Conservation (phyloP, 2,329 filamentous ascomycete genomes). For the Phaeosphaeria sp. region DNA sequence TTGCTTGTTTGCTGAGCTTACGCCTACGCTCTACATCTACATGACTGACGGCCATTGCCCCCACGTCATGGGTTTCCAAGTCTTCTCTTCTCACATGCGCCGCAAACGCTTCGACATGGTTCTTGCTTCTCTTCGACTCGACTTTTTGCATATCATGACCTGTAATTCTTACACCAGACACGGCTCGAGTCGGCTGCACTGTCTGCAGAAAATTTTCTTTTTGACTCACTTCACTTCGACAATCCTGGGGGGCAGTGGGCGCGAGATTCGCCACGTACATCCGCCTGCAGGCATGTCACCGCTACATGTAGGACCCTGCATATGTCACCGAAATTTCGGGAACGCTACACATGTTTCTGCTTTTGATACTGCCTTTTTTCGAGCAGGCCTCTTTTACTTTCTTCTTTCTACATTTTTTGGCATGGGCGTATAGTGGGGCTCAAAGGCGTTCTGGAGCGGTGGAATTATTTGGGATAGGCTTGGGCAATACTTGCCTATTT, state of each 20-base stretch:
- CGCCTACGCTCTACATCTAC: neutral
- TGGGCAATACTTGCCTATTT: neutral
- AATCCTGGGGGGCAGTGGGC: constrained; percentile 18
- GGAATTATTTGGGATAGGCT: neutral
- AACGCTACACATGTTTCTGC: neutral
- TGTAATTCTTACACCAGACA: constrained; percentile 4
- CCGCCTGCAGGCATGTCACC: constrained; percentile 3
- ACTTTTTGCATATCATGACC: constrained; percentile 1
- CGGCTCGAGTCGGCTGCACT: constrained; percentile 2
- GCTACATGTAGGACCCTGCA: neutral
- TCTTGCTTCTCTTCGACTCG: neutral
- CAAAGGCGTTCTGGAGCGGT: neutral
- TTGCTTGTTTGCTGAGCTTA: neutral
- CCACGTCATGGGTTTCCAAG: constrained; percentile 17
- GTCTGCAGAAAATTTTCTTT: constrained; percentile 4
- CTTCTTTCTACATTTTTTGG: neutral
- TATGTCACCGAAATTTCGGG: neutral
- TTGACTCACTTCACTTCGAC: constrained; percentile 8
- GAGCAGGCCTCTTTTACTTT: neutral
- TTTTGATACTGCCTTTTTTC: neutral
- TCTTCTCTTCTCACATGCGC: constrained; percentile 10
- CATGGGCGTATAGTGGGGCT: neutral
- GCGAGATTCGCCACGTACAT: constrained; percentile 40
- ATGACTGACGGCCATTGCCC: constrained; percentile 13
- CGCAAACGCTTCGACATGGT: constrained; percentile 3